Conservation (phyloP, 371 early-diverging fungal genomes). For the Funneliformis caledonium region DNA sequence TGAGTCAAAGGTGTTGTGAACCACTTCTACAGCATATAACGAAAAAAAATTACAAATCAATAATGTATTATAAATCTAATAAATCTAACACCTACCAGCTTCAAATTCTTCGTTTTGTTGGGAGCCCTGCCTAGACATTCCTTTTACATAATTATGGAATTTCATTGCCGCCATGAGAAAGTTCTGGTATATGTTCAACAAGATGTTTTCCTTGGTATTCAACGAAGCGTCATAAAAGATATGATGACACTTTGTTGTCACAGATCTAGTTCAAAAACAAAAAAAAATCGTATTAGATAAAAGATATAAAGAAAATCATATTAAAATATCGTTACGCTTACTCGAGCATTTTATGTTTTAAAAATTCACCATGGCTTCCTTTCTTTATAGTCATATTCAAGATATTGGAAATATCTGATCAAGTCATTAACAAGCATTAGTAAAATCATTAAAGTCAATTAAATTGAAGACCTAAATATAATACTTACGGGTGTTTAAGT, state of each 20-base stretch:
- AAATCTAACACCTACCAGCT: background rate
- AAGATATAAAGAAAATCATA: background rate
- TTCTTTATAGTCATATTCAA: constrained; percentile 11
- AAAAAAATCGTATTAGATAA: background rate
- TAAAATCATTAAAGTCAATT: background rate
- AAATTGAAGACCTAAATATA: background rate
- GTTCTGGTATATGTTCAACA: constrained; percentile 74
- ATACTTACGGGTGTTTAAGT: constrained; percentile 24
- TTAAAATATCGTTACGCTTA: background rate
- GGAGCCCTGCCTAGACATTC: constrained; percentile 20
- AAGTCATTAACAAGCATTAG: background rate
- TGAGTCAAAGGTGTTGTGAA: background rate
- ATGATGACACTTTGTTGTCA: background rate
- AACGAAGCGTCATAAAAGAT: constrained; percentile 47
- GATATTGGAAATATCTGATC: background rate
- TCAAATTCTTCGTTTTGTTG: background rate
- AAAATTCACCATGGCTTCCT: constrained; percentile 4
- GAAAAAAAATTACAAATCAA: background rate
- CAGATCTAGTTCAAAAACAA: background rate
- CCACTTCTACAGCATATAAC: background rate
- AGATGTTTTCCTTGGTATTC: constrained; percentile 59
- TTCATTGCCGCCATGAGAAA: constrained; percentile 69
- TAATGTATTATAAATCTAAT: no score
- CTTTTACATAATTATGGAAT: constrained; percentile 57
- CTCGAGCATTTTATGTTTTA: constrained; percentile 22